phyloP scores from a whole-genome alignment of 805 yeast genomes.

The Ogataea degrootiae region DNA sequence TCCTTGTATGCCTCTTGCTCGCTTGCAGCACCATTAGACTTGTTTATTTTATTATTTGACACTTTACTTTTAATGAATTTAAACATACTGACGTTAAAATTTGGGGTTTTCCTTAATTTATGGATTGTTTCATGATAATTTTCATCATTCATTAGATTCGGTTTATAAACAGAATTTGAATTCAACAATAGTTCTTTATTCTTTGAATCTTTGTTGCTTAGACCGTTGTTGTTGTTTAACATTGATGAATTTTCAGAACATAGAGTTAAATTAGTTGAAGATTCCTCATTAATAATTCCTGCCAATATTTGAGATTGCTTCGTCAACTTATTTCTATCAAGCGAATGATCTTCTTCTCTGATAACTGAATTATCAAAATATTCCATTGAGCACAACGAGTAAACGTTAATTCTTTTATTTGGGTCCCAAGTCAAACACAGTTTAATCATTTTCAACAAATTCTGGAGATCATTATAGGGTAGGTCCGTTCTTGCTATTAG shows the following conservation, averaged over 20 bases:
- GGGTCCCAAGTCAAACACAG: slow-evolving; percentile 79
- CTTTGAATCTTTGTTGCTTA: no score
- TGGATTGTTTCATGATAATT: slow-evolving; percentile 8
- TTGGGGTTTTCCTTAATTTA: slow-evolving; percentile 17
- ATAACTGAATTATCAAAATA: slow-evolving; percentile 47
- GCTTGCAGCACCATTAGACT: not conserved
- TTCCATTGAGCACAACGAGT: slow-evolving; percentile 41
- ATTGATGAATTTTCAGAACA: no score
- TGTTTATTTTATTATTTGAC: not conserved
- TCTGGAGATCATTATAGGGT: slow-evolving; percentile 29
- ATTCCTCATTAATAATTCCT: not conserved
- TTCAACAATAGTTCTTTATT: no score
- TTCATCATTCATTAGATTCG: slow-evolving; percentile 10
- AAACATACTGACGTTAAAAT: slow-evolving; percentile 12
- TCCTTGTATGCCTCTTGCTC: no score
- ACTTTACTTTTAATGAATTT: slow-evolving; percentile 2
- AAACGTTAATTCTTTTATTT: slow-evolving; percentile 49
- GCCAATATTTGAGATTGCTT: slow-evolving; percentile 1
- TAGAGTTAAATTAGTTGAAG: no score
- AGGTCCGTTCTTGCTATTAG: slow-evolving; percentile 44
- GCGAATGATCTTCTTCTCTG: slow-evolving; percentile 7
- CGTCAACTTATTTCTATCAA: slow-evolving; percentile 3
- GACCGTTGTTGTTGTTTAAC: no score
- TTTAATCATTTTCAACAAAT: slow-evolving; percentile 38
- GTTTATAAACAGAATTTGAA: no score